These are phyloP conservation scores for Phellopilus nigrolimitatus DNA, from an alignment of 1,284 basidiomycete genomes.

Conservation along the genomic window DNA sequence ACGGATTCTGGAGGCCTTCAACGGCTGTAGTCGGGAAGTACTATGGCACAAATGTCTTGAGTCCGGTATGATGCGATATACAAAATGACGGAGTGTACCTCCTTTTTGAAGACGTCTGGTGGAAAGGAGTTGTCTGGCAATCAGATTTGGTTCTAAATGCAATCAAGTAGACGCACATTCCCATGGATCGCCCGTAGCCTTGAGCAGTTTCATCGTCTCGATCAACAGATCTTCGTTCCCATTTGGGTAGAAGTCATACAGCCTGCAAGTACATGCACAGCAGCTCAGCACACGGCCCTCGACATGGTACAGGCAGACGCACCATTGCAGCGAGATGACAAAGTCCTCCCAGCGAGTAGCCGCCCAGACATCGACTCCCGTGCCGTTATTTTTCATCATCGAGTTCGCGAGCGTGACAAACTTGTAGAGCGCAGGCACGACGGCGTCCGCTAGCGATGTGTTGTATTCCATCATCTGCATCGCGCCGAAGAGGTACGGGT, in stretches of 20 bases:
- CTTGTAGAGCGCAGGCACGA: conserved; percentile 46
- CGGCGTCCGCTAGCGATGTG: conserved; percentile 37
- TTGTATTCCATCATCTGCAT: conserved; percentile 52
- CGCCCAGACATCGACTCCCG: conserved; percentile 51
- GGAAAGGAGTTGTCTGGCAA: neutral
- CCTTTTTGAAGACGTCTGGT: conserved; percentile 28
- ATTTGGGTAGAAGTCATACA: conserved; percentile 49
- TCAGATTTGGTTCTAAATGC: neutral
- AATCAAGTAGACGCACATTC: conserved; percentile 21
- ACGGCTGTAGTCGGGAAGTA: conserved; percentile 38
- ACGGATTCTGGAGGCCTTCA: conserved; percentile 32
- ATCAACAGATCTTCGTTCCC: conserved; percentile 46
- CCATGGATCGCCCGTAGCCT: conserved; percentile 53
- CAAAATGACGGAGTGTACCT: conserved; percentile 21
- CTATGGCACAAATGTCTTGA: conserved; percentile 24
- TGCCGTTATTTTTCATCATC: conserved; percentile 48
- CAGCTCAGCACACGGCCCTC: too few species aligned
- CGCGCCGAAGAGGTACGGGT: conserved; percentile 51
- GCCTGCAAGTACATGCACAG: too few species aligned
- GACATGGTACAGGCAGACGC: too few species aligned
- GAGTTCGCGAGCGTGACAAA: conserved; percentile 51
- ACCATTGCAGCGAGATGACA: conserved; percentile 51
- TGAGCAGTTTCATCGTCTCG: conserved; percentile 51
- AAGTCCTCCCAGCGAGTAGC: conserved; percentile 57
- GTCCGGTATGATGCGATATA: conserved; percentile 30